Base-by-base conservation (phyloP, 305 asterid species). In the Solanum hybrid region DNA sequence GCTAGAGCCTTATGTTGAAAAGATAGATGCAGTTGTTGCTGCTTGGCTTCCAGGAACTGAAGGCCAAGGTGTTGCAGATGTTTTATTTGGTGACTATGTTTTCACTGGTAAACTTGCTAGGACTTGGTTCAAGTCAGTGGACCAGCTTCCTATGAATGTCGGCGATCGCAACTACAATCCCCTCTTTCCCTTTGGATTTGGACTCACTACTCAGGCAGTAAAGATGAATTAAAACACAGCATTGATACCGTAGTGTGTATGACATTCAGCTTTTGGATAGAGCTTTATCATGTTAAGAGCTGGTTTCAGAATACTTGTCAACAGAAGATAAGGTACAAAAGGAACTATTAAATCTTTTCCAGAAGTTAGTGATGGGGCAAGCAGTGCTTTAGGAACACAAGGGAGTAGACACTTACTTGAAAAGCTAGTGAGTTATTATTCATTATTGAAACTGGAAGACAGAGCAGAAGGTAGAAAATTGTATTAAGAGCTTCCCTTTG, bases 111-210 rank as follows among this genome's bases (percentile, higher is more conserved):
- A 89, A 87, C 91, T 95, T 35, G 86, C 96, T 1, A 93, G 88
- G 10, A 93, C 98, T 1, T 95, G 97, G 98, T 95, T 95, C 94
- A 95, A 94, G 93, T 93, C 85, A 14, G 97, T 93, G 10, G 95
- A 95, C 87, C 96, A 95, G 69, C 95, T 95, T 12, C 97, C 98
- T 0, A 93, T 94, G 96, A 94, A 95, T 35, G 93, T 95, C 4
- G 97, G 96, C 0, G 97, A 95, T 80, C 66, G 1, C 2, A 91
- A 95, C 88, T 95, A 95, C 81, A 94, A 95, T 81, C 95, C 97
- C 1, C 85, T 94, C 6, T 95, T 90, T 89, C 94, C 95, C 11
- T 95, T 95, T 75, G 98, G 97, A 34, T 92, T 75, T 89, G 97
- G 98, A 42, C 96, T 95, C 45, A 89, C 93, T 22, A 92, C 94